Percentiles rank a stretch among this genome's conserved stretches.
Evolutionary conservation across 768 basidiomycete genomes (phyloP).

Genomic region (Suillus discolor): DNA sequence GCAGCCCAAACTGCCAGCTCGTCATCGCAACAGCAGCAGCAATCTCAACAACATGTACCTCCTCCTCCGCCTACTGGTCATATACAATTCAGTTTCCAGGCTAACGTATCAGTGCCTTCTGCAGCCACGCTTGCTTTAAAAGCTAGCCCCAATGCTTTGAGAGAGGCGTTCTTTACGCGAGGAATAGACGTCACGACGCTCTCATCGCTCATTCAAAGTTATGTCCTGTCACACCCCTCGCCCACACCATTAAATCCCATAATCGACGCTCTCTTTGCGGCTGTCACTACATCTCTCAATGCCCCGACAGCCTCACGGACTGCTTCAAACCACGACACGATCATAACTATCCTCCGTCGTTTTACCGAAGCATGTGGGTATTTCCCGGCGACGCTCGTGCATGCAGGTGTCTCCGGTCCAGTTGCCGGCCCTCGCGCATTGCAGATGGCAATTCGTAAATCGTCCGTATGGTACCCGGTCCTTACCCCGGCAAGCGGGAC

Average conservation of each 20-base stretch:
- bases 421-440: conserved; percentile 58
- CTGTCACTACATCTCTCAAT: conserved; percentile 32
- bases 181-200: conserved; percentile 50
- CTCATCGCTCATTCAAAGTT: conserved; percentile 56
- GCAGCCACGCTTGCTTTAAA: conserved; percentile 27
- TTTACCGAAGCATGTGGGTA: conserved; percentile 55
- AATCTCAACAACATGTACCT: conserved; percentile 26
- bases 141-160: conserved; percentile 30
- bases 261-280: conserved; percentile 58
- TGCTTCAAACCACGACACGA: conserved; percentile 39
- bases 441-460: conserved; percentile 59
- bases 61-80: conserved; percentile 31
- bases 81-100: conserved; percentile 47
- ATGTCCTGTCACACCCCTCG: conserved; percentile 49
- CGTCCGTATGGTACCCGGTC: conserved; percentile 53
- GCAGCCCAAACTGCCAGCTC: conserved; percentile 27
- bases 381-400: conserved; percentile 48
- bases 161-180: conserved; percentile 34
- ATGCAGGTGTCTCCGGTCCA: conserved; percentile 58
- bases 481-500: conserved; percentile 18
- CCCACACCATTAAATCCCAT: conserved; percentile 52
- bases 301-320: conserved; percentile 34
- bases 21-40: conserved; percentile 32
- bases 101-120: conserved; percentile 47
- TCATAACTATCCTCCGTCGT: conserved; percentile 44